Evolutionary conservation across 257 asterid species (phyloP).

Genomic region (Coffea eugenioides): DNA sequence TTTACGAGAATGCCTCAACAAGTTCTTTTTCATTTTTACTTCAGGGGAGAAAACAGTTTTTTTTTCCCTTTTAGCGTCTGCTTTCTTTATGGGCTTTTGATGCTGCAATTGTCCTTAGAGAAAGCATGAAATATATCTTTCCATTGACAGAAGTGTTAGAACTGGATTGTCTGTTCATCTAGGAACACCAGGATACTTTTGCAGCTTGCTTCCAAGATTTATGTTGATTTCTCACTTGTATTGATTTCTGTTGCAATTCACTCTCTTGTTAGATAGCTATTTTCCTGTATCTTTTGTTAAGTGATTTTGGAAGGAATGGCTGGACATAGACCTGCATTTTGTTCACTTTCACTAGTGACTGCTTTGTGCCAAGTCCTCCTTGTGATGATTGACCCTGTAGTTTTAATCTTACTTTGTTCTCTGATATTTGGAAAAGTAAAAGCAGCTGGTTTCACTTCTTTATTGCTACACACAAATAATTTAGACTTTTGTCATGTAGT

Average conservation of each 20-base stretch:
- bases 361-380: neutral
- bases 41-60: neutral
- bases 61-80: neutral
- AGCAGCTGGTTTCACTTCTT: neutral
- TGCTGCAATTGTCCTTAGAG: neutral
- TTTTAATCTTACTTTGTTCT: neutral
- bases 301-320: neutral
- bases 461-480: neutral
- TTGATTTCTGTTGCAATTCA: neutral
- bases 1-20: too few relatives aligned
- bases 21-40: neutral
- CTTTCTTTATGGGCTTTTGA: constrained; percentile 4
- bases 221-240: neutral
- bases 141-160: neutral
- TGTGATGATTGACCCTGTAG: neutral
- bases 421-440: neutral
- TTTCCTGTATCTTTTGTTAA: neutral
- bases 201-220: neutral
- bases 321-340: neutral
- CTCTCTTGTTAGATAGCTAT: neutral
- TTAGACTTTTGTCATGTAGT: neutral
- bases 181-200: neutral
- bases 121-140: neutral
- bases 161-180: neutral
- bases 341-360: neutral